Evolutionary conservation across 2,329 filamentous ascomycete genomes (phyloP), one percentile per base, ranked within the genome.

Genomic region (Mycosphaerella sp.): DNA sequence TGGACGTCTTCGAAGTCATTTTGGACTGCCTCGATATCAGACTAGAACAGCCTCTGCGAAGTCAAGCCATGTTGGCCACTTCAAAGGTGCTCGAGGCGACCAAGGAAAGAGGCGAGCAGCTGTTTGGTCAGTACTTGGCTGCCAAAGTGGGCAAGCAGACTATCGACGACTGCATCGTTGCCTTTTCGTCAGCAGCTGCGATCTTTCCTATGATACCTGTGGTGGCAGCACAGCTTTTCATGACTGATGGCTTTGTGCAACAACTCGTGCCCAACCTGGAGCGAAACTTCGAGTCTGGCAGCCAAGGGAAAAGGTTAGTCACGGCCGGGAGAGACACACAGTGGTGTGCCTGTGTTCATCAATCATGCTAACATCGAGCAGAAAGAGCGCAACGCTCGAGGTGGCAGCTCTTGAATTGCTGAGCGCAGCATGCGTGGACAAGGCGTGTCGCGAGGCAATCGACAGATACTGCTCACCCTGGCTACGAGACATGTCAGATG

Each of bases 171-270:
- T 81, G 94, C 59, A 88, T 95, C 49, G 77, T 93, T 44, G 90
- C 90, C 5, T 97, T 96, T 68, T 97, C 90, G 47, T 89, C 90
- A n/a, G 89, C 89, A 5, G 82, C 89, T 1, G 82, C 84, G 17
- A 81, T 94, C 7, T 98, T 98, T 66, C 90, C 93, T 1, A 79
- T 98, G 46, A 82, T 87, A 2, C 86, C 89, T 2, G 79, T 84
- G 49, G 79, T 87, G 39, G 87, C 85, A 1, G 78, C 87, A 2
- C 77, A 82, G 53, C 75, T 97, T 34, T 96, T 98, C 67, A 79
- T 97, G 50, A 89, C 84, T 32, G 88, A 95, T 59, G 88, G 88
- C 2, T 97, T 98, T 63, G 75, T 96, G 41, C 76, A 82, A 52
- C 85, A 81, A 49, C 78, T 97, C 6, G 84, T 86, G 13, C 60